Conservation (phyloP, 2,329 filamentous ascomycete species). For the Colletotrichum sp. region DNA sequence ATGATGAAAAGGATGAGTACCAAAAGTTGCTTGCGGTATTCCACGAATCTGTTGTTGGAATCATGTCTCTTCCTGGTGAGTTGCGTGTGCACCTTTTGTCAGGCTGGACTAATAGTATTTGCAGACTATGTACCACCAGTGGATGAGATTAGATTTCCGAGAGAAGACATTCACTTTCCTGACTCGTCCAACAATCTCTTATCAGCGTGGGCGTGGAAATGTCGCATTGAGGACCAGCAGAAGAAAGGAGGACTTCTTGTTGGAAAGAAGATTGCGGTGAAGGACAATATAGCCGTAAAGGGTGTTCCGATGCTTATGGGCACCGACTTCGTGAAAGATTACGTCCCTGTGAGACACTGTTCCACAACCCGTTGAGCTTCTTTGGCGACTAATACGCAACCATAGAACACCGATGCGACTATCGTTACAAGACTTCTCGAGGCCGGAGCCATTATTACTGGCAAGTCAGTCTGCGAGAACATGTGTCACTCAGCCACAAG, state of each 20-base stretch:
- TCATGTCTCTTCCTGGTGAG: neutral
- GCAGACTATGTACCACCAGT: neutral
- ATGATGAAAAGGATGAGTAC: neutral
- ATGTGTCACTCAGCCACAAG: constrained; percentile 32
- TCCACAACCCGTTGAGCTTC: neutral
- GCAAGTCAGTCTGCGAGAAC: constrained; percentile 32
- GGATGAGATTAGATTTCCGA: neutral
- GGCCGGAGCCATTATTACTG: constrained; percentile 28
- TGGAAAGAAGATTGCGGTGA: constrained; percentile 26
- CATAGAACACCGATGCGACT: neutral
- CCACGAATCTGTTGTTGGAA: neutral
- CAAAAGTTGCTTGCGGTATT: constrained; percentile 5
- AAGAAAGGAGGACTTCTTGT: constrained; percentile 7
- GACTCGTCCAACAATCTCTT: neutral
- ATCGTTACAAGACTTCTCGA: constrained; percentile 20
- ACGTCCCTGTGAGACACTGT: neutral
- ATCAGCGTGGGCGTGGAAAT: neutral
- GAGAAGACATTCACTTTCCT: neutral
- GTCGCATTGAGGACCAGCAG: neutral
- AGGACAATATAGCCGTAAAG: constrained; percentile 33
- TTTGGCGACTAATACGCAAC: neutral
- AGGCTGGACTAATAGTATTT: neutral
- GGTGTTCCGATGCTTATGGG: constrained; percentile 9
- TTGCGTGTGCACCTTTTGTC: rapidly evolving
- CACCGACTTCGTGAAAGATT: neutral